Evolutionary conservation across 2,329 filamentous ascomycete genomes (phyloP).

Genomic region (Graphilbum sp.): DNA sequence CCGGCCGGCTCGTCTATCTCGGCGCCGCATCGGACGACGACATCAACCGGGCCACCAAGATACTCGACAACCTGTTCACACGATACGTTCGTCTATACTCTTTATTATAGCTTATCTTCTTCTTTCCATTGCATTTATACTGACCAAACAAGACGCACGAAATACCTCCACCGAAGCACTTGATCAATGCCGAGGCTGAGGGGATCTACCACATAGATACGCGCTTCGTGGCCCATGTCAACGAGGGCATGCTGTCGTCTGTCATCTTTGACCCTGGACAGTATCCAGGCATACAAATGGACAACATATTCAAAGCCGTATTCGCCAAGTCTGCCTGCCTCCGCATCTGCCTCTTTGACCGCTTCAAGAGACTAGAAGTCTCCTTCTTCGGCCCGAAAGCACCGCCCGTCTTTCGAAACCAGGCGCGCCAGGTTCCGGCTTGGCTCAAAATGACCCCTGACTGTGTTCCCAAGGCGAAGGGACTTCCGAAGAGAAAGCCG

Average conservation of each 20-base stretch:
- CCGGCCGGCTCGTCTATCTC: slow-evolving; percentile 10
- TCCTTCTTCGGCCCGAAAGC: slow-evolving; percentile 11
- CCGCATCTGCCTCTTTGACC: slow-evolving; percentile 12
- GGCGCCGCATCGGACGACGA: not conserved
- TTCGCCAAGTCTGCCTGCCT: slow-evolving; percentile 12
- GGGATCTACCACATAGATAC: slow-evolving; percentile 11
- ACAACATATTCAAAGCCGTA: slow-evolving; percentile 7
- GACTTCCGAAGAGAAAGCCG: not conserved
- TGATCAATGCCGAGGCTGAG: slow-evolving; percentile 13
- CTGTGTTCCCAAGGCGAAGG: slow-evolving; percentile 5
- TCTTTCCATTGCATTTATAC: not conserved
- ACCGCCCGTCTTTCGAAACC: slow-evolving; percentile 7
- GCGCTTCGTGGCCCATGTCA: slow-evolving; percentile 14
- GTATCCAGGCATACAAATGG: slow-evolving; percentile 3
- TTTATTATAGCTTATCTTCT: not conserved
- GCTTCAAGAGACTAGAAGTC: slow-evolving; percentile 3
- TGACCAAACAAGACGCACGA: not conserved
- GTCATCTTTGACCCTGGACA: slow-evolving; percentile 14
- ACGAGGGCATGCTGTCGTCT: slow-evolving; percentile 12
- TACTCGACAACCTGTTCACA: slow-evolving; percentile 11
- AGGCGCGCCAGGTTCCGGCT: slow-evolving; percentile 4
- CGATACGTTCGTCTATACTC: slow-evolving; percentile 5
- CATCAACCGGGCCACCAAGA: slow-evolving; percentile 3
- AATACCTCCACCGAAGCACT: slow-evolving; percentile 6
- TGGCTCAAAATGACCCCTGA: slow-evolving; percentile 5